phyloP scores from a whole-genome alignment of 1,284 basidiomycete species.

The Phaffia rhodozyma region DNA sequence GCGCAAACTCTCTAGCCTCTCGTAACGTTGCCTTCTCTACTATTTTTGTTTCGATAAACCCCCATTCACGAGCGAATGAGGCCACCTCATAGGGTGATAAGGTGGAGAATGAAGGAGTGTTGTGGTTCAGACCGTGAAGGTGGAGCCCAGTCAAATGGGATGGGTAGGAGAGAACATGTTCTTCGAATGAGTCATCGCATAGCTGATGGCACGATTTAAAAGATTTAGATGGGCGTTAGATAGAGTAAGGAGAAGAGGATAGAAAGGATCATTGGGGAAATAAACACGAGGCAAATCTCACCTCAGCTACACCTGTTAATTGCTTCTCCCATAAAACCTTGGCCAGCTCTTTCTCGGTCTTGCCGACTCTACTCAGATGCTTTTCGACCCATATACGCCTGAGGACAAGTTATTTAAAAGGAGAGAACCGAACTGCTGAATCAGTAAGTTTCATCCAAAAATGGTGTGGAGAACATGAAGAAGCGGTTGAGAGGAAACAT shows the following conservation, averaged over 20 bases:
- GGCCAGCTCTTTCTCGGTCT: conserved; percentile 64
- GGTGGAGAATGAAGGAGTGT: conserved; percentile 60
- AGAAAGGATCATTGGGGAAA: not conserved
- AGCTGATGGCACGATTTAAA: conserved; percentile 43
- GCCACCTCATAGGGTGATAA: conserved; percentile 56
- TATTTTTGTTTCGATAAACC: conserved; percentile 72
- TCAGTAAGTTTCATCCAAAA: too few species aligned
- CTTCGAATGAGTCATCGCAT: conserved; percentile 95
- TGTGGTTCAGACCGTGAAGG: conserved; percentile 80
- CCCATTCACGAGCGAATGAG: conserved; percentile 76
- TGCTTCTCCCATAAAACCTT: conserved; percentile 64
- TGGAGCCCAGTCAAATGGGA: conserved; percentile 79
- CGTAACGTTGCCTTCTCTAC: conserved; percentile 49
- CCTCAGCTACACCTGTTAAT: conserved; percentile 84
- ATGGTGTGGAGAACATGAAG: too few species aligned
- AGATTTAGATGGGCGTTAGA: not conserved
- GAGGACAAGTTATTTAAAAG: not conserved
- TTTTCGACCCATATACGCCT: conserved; percentile 54
- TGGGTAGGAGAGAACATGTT: conserved; percentile 82
- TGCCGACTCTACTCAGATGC: conserved; percentile 54
- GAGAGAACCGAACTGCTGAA: not conserved
- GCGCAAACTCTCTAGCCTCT: conserved; percentile 62
- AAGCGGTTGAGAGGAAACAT: too few species aligned
- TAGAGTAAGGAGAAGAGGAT: not conserved
- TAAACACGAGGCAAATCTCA: conserved; percentile 30